phyloP scores from a whole-genome alignment of 306 rosid species.

The Begonia loranthoides region DNA sequence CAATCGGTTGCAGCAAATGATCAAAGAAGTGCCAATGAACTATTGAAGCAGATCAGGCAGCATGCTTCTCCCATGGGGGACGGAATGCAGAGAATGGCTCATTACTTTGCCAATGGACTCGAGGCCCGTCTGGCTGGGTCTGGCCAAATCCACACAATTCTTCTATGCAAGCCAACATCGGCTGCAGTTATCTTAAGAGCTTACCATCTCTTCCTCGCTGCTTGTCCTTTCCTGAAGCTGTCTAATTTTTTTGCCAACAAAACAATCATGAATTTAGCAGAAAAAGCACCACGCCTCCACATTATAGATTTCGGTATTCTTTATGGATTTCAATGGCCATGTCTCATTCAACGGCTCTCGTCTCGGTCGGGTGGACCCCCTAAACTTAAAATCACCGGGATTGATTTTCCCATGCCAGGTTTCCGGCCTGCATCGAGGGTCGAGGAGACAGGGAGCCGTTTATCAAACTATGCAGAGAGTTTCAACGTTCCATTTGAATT shows the following conservation, averaged over 20 bases:
- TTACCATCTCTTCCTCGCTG: conserved; percentile 24
- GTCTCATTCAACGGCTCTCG: conserved; percentile 16
- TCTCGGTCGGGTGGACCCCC: conserved; percentile 24
- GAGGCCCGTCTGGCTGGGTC: conserved; percentile 30
- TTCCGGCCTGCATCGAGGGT: conserved; percentile 27
- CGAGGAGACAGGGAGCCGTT: conserved; percentile 21
- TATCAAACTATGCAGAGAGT: conserved; percentile 20
- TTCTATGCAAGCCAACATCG: conserved; percentile 20
- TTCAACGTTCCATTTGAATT: conserved; percentile 24
- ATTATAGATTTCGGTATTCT: conserved; percentile 26
- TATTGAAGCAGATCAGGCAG: conserved; percentile 24
- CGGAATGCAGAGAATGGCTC: conserved; percentile 28
- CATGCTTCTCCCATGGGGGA: conserved; percentile 21
- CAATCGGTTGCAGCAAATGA: conserved; percentile 23
- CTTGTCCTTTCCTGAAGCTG: conserved; percentile 26
- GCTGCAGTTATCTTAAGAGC: conserved; percentile 28
- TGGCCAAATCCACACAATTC: conserved; percentile 18
- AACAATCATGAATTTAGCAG: conserved; percentile 21
- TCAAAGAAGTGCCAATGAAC: conserved; percentile 11
- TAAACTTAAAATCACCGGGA: conserved; percentile 25
- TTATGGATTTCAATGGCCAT: conserved; percentile 28
- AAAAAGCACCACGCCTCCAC: conserved; percentile 24
- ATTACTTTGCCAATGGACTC: conserved; percentile 26
- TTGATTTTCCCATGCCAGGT: conserved; percentile 28
- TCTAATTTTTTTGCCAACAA: conserved; percentile 20